Base-by-base conservation (phyloP, 2,329 filamentous ascomycete genomes). In the Incumbomyces lentus region DNA sequence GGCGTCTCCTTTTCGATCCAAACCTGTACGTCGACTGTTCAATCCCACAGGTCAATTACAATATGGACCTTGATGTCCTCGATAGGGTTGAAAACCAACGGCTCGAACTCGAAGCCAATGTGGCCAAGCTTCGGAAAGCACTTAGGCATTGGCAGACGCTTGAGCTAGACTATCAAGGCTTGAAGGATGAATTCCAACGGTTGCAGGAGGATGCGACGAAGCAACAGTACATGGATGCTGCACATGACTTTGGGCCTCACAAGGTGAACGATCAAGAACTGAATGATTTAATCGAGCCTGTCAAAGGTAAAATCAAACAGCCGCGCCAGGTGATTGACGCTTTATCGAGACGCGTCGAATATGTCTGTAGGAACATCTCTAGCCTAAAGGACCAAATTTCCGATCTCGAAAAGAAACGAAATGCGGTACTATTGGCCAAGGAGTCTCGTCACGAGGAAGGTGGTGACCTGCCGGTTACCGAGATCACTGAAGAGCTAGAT, bases 401-500 rank as follows among this genome's bases (percentile, higher is more conserved):
- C 49, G 65, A 71, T 1, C 79, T 79, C 6, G 81, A 94, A 63
- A 74, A 81, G 51, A 83, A 83, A 58, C 68, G 90, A 40, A 77
- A 79, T 13, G 78, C 78, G 8, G 72, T 82, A 10, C 70, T 78
- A 8, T 68, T 79, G 2, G 64, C 78, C 36, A 75, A 73, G 47
- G 73, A 80, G 18, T 75, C 81, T 1, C 78, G 81, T 45, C 70
- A 74, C 16, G 71, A 70, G 44, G 79, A 84, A 50, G 82, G 84
- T 50, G 79, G 81, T 11, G 81, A 80, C 1, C 69, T 88, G 43
- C 85, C 88, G 0, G 76, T 96, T 49, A 89, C 84, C 29, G 92
- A 96, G 58, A 96, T 98, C 54, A 72, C 87, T 46, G 92, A 98
- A 65, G 80, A 94, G 67, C 71, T 96, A 18, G 92, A 96, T 59